Percentiles rank a stretch among this genome's conserved stretches.
Conservation (phyloP, 1,139 yeast species). For the Tardiomyces blankii region DNA sequence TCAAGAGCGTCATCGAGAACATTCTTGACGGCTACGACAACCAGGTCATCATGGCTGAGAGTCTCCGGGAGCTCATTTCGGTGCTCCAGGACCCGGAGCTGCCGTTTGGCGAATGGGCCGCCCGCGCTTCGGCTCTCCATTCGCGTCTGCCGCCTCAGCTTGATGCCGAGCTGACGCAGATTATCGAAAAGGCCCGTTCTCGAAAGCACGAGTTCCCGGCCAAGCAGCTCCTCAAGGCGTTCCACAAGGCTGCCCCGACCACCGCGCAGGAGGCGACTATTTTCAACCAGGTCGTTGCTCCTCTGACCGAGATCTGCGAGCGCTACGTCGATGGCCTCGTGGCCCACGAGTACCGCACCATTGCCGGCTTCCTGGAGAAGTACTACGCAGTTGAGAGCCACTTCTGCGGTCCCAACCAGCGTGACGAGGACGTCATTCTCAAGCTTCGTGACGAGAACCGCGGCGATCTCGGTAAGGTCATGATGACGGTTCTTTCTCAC, state of each 20-base stretch:
- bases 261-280: constrained; percentile 33
- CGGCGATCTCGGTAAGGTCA: constrained; percentile 63
- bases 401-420: constrained; percentile 60
- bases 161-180: constrained; percentile 51
- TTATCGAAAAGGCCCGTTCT: constrained; percentile 46
- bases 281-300: constrained; percentile 52
- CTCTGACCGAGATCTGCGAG: constrained; percentile 58
- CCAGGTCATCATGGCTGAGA: constrained; percentile 82
- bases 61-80: constrained; percentile 60
- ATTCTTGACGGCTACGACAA: constrained; percentile 88
- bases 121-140: constrained; percentile 80
- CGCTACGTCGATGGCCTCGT: constrained; percentile 66
- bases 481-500: constrained; percentile 69
- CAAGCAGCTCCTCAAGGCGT: constrained; percentile 55
- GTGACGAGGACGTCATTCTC: constrained; percentile 73
- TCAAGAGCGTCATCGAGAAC: constrained; percentile 53
- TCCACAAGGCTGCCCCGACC: constrained; percentile 43
- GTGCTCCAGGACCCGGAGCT: constrained; percentile 68
- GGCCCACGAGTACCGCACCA: constrained; percentile 73
- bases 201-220: constrained; percentile 90
- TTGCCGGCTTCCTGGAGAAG: constrained; percentile 56
- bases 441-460: constrained; percentile 79
- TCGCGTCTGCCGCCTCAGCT: constrained; percentile 75
- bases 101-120: constrained; percentile 90
- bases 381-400: constrained; percentile 69